phyloP scores from a whole-genome alignment of 257 asterid genomes.

The Galeopsis tetrahit region DNA sequence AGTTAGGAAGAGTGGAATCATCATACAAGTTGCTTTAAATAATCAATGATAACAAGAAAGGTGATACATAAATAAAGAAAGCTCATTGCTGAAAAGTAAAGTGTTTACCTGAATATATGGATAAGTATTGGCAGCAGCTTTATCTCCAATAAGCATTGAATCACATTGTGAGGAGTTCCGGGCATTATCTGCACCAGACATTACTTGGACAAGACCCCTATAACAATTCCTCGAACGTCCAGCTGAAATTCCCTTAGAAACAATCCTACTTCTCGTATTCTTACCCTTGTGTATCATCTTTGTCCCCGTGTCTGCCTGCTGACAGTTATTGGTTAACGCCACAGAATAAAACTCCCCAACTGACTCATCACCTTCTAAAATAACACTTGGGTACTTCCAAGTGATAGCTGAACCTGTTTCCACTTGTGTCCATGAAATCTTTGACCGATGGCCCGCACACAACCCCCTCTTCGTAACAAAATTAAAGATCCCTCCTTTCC shows the following conservation, averaged over 20 bases:
- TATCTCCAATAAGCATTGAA: slow-evolving; percentile 93
- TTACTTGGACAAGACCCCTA: slow-evolving; percentile 88
- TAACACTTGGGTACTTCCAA: slow-evolving; percentile 97
- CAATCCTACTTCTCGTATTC: slow-evolving; percentile 91
- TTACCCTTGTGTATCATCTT: slow-evolving; percentile 98
- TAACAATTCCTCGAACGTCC: slow-evolving; percentile 87
- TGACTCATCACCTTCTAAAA: slow-evolving; percentile 91
- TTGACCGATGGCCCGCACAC: slow-evolving; percentile 76
- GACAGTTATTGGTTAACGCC: slow-evolving; percentile 87
- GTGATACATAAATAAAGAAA: neutral
- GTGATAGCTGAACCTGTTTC: slow-evolving; percentile 98
- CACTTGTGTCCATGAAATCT: slow-evolving; percentile 99
- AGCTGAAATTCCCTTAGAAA: slow-evolving; percentile 95
- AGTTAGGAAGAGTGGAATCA: slow-evolving; percentile 1
- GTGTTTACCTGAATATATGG: slow-evolving; percentile 87
- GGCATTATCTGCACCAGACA: slow-evolving; percentile 85
- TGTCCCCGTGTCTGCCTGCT: slow-evolving; percentile 98
- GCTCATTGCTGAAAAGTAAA: neutral
- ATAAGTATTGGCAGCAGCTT: slow-evolving; percentile 92
- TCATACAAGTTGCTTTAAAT: neutral
- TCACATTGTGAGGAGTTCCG: slow-evolving; percentile 88
- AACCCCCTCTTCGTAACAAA: slow-evolving; percentile 94
- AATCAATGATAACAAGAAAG: neutral
- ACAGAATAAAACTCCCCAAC: slow-evolving; percentile 97
- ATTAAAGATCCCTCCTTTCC: slow-evolving; percentile 86